Evolutionary conservation across 163 green algal species (phyloP), one percentile per base, ranked within the genome.

Genomic region (Prototheca wickerhamii): DNA sequence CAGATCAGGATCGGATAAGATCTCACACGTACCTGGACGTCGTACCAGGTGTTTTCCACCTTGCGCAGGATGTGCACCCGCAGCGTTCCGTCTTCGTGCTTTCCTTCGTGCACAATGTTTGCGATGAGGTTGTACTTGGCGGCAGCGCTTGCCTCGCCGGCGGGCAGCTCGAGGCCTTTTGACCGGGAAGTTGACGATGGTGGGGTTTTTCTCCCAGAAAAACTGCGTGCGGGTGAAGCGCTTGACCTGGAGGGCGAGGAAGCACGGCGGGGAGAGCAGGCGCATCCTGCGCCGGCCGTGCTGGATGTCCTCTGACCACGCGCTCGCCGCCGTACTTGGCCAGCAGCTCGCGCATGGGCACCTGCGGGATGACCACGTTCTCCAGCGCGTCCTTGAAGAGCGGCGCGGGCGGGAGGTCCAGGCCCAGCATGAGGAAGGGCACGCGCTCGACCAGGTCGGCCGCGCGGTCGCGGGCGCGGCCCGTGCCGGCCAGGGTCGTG

Each of bases 111-210:
- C 33, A 91, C 84, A 25, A 98, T 58, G 72, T 96, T 98, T 30
- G 82, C 88, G 3, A 96, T 71, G 50, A 98, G 73, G 75, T 98
- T 82, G 67, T 96, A 99, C 76, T 65, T 61, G 37, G 26, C 52
- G 23, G 61, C 32, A 2, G 63, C 31, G 32, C 75, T 75, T 84
- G 75, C 51, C 67, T 34, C 6, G 23, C 26, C 33, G 12, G 12
- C 40, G 43, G 35, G 33, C 35, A 98, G 72, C 55, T 97, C 85
- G 70, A 98, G 72, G 61, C 87, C n/a, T 88, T 58, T 92, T 89
- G 18, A 96, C 83, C 0, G 93, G 92, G 69, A 98, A 99, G 71
- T 95, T 98, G 35, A 99, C 93, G 59, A 99, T 90, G 58, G 93
- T 99, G 44, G 89, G 91, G 78, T 99, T 99, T 80, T 99, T 99